phyloP scores from a whole-genome alignment of 768 basidiomycete species.

The Boletus rex-veris region DNA sequence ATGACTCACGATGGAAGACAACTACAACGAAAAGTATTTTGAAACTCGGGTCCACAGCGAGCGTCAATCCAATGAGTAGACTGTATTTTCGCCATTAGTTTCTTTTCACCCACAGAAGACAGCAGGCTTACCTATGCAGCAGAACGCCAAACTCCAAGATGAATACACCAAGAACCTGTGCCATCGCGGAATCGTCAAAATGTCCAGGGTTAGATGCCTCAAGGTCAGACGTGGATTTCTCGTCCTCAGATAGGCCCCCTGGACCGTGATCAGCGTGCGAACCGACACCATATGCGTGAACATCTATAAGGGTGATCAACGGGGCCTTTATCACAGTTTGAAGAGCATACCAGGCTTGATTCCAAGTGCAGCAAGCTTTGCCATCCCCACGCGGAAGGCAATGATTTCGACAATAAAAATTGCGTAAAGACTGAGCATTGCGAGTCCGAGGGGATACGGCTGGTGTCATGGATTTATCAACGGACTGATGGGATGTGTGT shows the following conservation, averaged over 20 bases:
- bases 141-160: conserved; percentile 95
- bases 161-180: conserved; percentile 82
- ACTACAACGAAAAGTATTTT: conserved; percentile 86
- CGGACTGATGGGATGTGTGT: neutral
- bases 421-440: conserved; percentile 73
- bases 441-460: conserved; percentile 82
- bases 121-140: conserved; percentile 58
- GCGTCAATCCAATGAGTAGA: conserved; percentile 82
- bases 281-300: conserved; percentile 62
- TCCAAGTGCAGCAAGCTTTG: conserved; percentile 65
- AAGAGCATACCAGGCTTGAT: conserved; percentile 50
- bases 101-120: neutral
- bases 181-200: conserved; percentile 43
- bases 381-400: conserved; percentile 83
- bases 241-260: conserved; percentile 34
- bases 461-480: conserved; percentile 27
- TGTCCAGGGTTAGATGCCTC: conserved; percentile 19
- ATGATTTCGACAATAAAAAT: conserved; percentile 85
- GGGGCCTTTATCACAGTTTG: neutral
- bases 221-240: conserved; percentile 23
- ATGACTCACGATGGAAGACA: conserved; percentile 81
- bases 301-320: conserved; percentile 38
- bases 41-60: conserved; percentile 84
- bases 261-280: conserved; percentile 70
- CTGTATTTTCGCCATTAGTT: conserved; percentile 33